These are phyloP conservation scores for Penicillium concentricum DNA, from an alignment of 2,329 filamentous ascomycete species.

Conservation along the genomic window DNA sequence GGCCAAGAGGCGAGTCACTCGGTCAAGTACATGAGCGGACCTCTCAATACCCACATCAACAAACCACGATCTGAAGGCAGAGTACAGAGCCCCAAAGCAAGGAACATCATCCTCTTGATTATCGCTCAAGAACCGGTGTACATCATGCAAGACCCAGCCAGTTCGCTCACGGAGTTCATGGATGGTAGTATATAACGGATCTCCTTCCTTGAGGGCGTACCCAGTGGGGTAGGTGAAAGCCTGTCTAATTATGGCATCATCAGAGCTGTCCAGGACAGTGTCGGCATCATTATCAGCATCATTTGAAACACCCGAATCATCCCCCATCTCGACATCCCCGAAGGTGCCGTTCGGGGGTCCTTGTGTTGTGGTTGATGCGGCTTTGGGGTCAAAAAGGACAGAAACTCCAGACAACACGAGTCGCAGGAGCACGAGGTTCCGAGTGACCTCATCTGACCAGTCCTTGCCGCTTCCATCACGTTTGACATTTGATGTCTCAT, in stretches of 20 bases:
- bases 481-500: conserved; percentile 76
- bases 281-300: conserved; percentile 44
- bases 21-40: conserved; percentile 87
- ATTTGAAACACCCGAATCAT: conserved; percentile 37
- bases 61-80: conserved; percentile 93
- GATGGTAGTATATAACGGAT: conserved; percentile 69
- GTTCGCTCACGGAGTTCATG: conserved; percentile 78
- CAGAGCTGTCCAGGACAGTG: conserved; percentile 55
- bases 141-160: conserved; percentile 75
- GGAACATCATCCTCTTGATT: conserved; percentile 94
- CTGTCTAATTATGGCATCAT: conserved; percentile 66
- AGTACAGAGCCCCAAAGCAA: conserved; percentile 90
- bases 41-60: conserved; percentile 95
- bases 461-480: conserved; percentile 95
- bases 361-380: conserved; percentile 58
- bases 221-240: conserved; percentile 88
- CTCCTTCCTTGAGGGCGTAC: conserved; percentile 68
- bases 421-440: conserved; percentile 82
- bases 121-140: conserved; percentile 77
- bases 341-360: conserved; percentile 40
- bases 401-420: conserved; percentile 90
- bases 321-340: conserved; percentile 47
- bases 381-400: conserved; percentile 79
- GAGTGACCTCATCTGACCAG: conserved; percentile 95
- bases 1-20: conserved; percentile 78